Evolutionary conservation across 2,329 filamentous ascomycete species (phyloP).

Genomic region (Claviceps africana): DNA sequence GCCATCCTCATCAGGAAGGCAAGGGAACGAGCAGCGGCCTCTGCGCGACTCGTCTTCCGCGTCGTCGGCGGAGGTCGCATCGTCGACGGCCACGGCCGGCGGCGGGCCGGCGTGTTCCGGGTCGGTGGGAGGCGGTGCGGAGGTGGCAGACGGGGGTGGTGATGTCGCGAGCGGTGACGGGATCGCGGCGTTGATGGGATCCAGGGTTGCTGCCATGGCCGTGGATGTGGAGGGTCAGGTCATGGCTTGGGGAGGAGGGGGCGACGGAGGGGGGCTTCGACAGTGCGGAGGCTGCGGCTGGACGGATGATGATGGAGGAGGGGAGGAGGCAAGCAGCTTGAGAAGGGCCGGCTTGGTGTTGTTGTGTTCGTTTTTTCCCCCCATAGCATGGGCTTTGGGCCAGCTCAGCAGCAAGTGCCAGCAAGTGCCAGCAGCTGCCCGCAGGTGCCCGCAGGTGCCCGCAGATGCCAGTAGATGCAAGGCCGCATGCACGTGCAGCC

Average conservation of each 20-base stretch:
- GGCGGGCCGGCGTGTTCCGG: not conserved
- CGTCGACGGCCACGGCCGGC: slow-evolving; percentile 13
- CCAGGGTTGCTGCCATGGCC: slow-evolving; percentile 13
- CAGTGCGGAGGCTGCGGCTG: not conserved
- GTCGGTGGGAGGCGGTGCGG: not conserved
- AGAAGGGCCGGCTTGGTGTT: not conserved
- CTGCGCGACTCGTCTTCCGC: slow-evolving; percentile 14
- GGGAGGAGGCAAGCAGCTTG: not conserved
- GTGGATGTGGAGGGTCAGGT: not conserved
- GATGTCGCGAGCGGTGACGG: slow-evolving; percentile 7
- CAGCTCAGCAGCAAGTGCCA: no score
- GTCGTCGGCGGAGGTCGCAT: slow-evolving; percentile 18
- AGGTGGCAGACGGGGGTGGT: not conserved
- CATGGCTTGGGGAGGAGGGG: not conserved
- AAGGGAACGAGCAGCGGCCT: slow-evolving; percentile 5
- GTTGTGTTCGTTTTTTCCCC: not conserved
- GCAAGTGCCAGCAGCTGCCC: no score
- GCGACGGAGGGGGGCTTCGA: not conserved
- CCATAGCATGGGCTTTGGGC: no score
- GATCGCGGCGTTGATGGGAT: slow-evolving; percentile 10
- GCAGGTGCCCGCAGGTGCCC: no score
- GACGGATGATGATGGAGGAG: not conserved
- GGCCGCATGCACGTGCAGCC: not conserved
- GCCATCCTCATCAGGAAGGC: not conserved
- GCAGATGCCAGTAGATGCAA: no score